phyloP scores from a whole-genome alignment of 306 rosid species.

The Medicago arabica region DNA sequence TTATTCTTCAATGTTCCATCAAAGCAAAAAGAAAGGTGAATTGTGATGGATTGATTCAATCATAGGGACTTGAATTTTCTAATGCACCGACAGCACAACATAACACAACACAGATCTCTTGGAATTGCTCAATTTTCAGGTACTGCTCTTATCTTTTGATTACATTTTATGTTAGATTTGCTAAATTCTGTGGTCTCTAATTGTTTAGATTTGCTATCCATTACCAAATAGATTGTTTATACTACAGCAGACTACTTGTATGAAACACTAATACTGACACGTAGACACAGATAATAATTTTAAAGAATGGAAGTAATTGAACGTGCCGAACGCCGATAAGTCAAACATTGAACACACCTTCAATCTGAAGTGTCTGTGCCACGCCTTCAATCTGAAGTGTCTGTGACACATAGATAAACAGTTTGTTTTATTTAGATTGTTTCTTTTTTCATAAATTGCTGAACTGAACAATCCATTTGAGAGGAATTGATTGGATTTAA shows the following conservation, averaged over 20 bases:
- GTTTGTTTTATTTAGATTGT: neutral
- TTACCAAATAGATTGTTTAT: too few species aligned
- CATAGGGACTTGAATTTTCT: conserved; percentile 2
- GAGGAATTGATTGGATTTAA: neutral
- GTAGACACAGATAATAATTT: neutral
- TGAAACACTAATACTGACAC: neutral
- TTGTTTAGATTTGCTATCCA: neutral
- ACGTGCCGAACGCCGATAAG: neutral
- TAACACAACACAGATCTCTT: conserved; percentile 24
- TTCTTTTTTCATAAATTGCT: neutral
- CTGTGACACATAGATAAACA: neutral
- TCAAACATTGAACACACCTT: neutral
- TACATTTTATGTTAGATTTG: neutral
- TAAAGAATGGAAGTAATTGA: neutral
- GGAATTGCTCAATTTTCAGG: conserved; percentile 34
- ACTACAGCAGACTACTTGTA: neutral
- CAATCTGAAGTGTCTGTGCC: neutral
- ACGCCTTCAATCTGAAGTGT: neutral
- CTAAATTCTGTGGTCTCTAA: neutral
- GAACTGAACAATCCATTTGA: neutral
- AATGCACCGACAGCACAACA: neutral
- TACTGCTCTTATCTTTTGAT: neutral
- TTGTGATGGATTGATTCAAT: neutral
- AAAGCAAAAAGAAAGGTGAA: neutral
- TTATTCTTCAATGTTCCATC: neutral